Evolutionary conservation across 2,329 filamentous ascomycete genomes (phyloP).

Genomic region (Botrytis byssoidea): DNA sequence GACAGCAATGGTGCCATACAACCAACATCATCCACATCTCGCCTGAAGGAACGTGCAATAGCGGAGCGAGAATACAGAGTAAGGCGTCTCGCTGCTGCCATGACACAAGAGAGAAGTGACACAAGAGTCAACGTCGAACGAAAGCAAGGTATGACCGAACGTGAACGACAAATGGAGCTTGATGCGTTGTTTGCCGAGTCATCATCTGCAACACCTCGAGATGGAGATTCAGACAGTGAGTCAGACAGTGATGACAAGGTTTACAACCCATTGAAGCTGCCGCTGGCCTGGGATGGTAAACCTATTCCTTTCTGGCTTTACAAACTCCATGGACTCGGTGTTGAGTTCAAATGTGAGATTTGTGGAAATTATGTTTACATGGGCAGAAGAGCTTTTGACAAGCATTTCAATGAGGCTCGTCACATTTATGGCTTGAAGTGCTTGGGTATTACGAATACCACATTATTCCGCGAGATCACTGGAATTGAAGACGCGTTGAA

Average conservation of each 20-base stretch:
- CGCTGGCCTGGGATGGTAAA: conserved; percentile 96
- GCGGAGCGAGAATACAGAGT: conserved; percentile 86
- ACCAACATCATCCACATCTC: conserved; percentile 40
- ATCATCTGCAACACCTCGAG: conserved; percentile 40
- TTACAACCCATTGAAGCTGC: conserved; percentile 95
- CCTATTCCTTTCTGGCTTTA: conserved; percentile 99
- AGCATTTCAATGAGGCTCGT: conserved; percentile 93
- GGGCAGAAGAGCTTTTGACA: conserved; percentile 92
- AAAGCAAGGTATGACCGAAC: conserved; percentile 95
- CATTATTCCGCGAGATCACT: conserved; percentile 90
- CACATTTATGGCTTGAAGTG: conserved; percentile 95
- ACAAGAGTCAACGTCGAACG: conserved; percentile 94
- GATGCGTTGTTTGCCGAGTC: conserved; percentile 76
- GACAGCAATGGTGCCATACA: conserved; percentile 33
- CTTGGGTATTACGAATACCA: conserved; percentile 87
- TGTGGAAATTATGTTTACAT: conserved; percentile 99
- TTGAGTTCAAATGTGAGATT: conserved; percentile 93
- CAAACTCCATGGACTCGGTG: conserved; percentile 90
- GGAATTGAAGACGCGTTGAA: conserved; percentile 84
- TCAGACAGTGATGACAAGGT: conserved; percentile 80
- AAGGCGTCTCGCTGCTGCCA: conserved; percentile 73
- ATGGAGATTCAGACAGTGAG: conserved; percentile 60
- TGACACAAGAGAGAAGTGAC: conserved; percentile 84
- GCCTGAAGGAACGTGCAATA: conserved; percentile 83
- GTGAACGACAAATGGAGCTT: conserved; percentile 89